Conservation (phyloP, 2,329 filamentous ascomycete species). For the Albophoma yamanashiensis region DNA sequence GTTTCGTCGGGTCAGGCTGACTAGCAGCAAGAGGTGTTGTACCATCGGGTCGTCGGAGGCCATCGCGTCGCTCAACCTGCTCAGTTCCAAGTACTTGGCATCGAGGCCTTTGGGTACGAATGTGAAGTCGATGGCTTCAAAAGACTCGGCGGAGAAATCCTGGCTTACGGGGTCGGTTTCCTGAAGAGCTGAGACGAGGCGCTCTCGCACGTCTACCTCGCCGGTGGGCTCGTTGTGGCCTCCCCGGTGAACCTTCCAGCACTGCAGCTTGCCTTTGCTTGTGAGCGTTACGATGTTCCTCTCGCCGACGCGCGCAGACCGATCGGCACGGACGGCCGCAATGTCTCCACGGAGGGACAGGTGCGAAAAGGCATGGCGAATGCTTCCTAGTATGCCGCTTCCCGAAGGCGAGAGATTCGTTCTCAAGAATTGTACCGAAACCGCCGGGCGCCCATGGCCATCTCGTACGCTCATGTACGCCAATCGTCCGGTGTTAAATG, state of each 20-base stretch:
- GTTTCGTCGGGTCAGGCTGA: constrained; percentile 41
- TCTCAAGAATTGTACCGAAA: constrained; percentile 68
- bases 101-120: constrained; percentile 49
- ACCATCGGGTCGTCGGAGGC: constrained; percentile 38
- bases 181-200: constrained; percentile 52
- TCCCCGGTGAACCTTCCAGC: constrained; percentile 83
- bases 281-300: constrained; percentile 75
- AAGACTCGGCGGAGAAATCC: constrained; percentile 42
- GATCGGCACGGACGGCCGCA: constrained; percentile 66
- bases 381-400: constrained; percentile 67
- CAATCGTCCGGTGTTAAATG: constrained; percentile 75
- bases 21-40: constrained; percentile 52
- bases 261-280: constrained; percentile 64
- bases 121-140: constrained; percentile 72
- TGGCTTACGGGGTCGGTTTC: constrained; percentile 37
- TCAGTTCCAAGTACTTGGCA: constrained; percentile 37
- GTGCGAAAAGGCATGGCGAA: constrained; percentile 65
- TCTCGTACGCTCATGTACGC: constrained; percentile 83
- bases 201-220: constrained; percentile 59
- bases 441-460: constrained; percentile 70
- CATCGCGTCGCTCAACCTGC: constrained; percentile 38
- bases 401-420: constrained; percentile 43
- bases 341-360: constrained; percentile 65
- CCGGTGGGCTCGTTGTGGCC: constrained; percentile 68
- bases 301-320: constrained; percentile 65